Conservation (phyloP, 768 basidiomycete species). For the Russula sp. region DNA sequence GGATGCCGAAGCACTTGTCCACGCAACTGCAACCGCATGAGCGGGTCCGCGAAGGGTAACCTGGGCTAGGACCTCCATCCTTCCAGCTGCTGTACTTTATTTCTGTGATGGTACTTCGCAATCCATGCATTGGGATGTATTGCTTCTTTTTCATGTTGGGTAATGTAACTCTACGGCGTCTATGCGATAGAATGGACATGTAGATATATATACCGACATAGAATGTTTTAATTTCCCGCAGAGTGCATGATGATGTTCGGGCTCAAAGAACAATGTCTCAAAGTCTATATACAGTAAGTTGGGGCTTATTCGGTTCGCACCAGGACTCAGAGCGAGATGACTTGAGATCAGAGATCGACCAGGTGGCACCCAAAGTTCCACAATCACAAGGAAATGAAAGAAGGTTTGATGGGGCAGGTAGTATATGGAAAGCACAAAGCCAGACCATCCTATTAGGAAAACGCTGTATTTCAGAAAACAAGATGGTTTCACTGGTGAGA, state of each 20-base stretch:
- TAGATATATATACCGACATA: neutral
- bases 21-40: constrained; percentile 11
- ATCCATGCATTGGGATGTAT: neutral
- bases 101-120: neutral
- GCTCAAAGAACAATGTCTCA: neutral
- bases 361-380: too few relatives aligned
- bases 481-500: too few relatives aligned
- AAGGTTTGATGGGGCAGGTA: too few relatives aligned
- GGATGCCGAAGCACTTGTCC: constrained; percentile 21
- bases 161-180: neutral
- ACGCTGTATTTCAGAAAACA: too few relatives aligned
- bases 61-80: neutral
- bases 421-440: too few relatives aligned
- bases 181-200: neutral
- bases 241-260: neutral
- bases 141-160: neutral
- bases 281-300: too few relatives aligned
- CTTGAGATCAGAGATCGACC: neutral
- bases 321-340: neutral
- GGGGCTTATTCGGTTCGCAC: neutral
- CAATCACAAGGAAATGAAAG: too few relatives aligned
- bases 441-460: too few relatives aligned
- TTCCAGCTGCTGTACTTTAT: neutral
- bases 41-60: neutral
- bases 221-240: too few relatives aligned